Evolutionary conservation across 2,329 filamentous ascomycete genomes (phyloP).

Genomic region (Botrytis byssoidea): DNA sequence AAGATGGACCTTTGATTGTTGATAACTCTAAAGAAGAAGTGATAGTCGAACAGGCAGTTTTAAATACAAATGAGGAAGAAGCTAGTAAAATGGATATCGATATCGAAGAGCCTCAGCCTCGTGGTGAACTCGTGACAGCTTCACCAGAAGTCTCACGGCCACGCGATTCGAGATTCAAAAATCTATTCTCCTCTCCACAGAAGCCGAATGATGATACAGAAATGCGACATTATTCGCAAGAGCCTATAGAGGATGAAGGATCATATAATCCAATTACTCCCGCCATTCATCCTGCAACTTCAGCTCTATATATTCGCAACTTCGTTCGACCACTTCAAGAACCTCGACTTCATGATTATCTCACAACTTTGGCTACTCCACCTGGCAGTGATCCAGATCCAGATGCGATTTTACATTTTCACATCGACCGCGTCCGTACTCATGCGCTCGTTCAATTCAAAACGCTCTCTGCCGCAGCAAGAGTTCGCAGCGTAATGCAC

Average conservation of each 20-base stretch:
- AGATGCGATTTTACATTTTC: conserved; percentile 64
- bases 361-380: conserved; percentile 66
- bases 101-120: conserved; percentile 13
- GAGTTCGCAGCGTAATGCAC: conserved; percentile 75
- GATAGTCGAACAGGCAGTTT: conserved; percentile 18
- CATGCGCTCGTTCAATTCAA: conserved; percentile 80
- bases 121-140: not conserved
- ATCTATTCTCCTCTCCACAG: conserved; percentile 39
- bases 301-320: conserved; percentile 83
- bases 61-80: conserved; percentile 1
- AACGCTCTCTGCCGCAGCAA: conserved; percentile 66
- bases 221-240: conserved; percentile 23
- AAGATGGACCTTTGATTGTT: conserved; percentile 23
- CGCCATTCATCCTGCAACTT: conserved; percentile 68
- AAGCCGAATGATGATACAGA: conserved; percentile 21
- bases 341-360: conserved; percentile 63
- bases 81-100: conserved; percentile 15
- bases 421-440: conserved; percentile 80
- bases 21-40: conserved; percentile 29
- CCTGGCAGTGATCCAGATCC: conserved; percentile 50
- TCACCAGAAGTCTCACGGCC: conserved; percentile 23
- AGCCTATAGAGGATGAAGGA: conserved; percentile 26
- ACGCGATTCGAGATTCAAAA: conserved; percentile 49
- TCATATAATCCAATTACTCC: conserved; percentile 46
- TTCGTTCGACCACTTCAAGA: conserved; percentile 83